phyloP scores from a whole-genome alignment of 345 rosid species.

The Sisymbrium irio region DNA sequence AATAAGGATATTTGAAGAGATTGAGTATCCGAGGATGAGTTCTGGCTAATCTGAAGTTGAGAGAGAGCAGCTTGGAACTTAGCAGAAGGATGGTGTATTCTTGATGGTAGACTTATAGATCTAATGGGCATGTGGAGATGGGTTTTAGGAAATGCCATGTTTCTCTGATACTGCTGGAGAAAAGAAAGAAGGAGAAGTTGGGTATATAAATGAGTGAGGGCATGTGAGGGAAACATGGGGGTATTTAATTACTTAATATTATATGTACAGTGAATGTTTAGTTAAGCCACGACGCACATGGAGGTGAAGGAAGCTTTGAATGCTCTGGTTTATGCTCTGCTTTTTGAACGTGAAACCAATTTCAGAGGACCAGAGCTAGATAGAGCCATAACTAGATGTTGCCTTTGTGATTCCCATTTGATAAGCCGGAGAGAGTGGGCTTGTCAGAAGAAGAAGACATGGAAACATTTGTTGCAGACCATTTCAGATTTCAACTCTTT shows the following conservation, averaged over 20 bases:
- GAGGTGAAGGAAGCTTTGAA: slow-evolving; percentile 31
- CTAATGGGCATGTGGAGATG: slow-evolving; percentile 36
- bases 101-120: slow-evolving; percentile 60
- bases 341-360: slow-evolving; percentile 26
- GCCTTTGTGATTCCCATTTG: slow-evolving; percentile 25
- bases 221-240: slow-evolving; percentile 35
- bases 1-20: slow-evolving; percentile 36
- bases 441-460: slow-evolving; percentile 34
- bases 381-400: slow-evolving; percentile 24
- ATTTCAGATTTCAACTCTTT: slow-evolving; percentile 17
- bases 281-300: slow-evolving; percentile 35
- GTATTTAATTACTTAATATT: slow-evolving; percentile 14
- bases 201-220: slow-evolving; percentile 27
- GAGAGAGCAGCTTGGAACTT: slow-evolving; percentile 47
- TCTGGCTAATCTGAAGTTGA: slow-evolving; percentile 41
- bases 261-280: slow-evolving; percentile 20
- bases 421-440: slow-evolving; percentile 13
- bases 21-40: slow-evolving; percentile 28
- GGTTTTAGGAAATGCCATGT: slow-evolving; percentile 28
- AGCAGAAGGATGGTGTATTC: slow-evolving; percentile 42
- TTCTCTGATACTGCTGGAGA: slow-evolving; percentile 22
- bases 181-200: slow-evolving; percentile 13
- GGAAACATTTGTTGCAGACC: slow-evolving; percentile 28
- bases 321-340: slow-evolving; percentile 10
- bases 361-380: slow-evolving; percentile 20